A percentile compares a stretch with the other conserved stretches of the same genome.
Conservation (phyloP, 2,329 filamentous ascomycete species). For the Alternaria triticimaculans region DNA sequence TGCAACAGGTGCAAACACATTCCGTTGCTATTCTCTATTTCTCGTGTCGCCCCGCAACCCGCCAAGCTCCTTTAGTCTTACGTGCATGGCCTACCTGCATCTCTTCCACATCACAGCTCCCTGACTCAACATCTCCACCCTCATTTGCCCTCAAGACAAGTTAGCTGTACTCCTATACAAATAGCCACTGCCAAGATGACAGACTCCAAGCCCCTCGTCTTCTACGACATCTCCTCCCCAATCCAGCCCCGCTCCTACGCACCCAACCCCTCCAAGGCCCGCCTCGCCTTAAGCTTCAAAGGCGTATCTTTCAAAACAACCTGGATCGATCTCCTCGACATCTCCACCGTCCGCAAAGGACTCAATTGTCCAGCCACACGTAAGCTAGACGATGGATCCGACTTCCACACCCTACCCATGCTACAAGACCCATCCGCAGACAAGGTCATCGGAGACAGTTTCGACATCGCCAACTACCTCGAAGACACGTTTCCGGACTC, state of each 20-base stretch:
- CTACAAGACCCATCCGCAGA: constrained; percentile 56
- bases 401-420: constrained; percentile 68
- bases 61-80: background rate
- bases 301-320: constrained; percentile 54
- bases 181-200: constrained; percentile 22
- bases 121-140: background rate
- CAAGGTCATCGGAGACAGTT: constrained; percentile 64
- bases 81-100: background rate
- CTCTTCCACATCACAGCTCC: background rate
- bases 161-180: background rate
- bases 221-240: constrained; percentile 59
- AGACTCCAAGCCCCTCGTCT: constrained; percentile 40
- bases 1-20: background rate
- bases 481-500: constrained; percentile 59
- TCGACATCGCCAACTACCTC: constrained; percentile 69
- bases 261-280: constrained; percentile 61
- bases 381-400: constrained; percentile 62
- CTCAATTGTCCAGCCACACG: constrained; percentile 60
- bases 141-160: background rate
- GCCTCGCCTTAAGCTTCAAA: constrained; percentile 60
- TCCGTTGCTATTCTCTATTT: background rate
- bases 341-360: constrained; percentile 52
- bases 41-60: background rate
- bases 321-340: constrained; percentile 62
- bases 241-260: constrained; percentile 49